Percentiles rank a stretch among this genome's conserved stretches.
These are phyloP conservation scores for Hemileccinum rubropunctum DNA, from an alignment of 768 basidiomycete species.

Conservation along the genomic window DNA sequence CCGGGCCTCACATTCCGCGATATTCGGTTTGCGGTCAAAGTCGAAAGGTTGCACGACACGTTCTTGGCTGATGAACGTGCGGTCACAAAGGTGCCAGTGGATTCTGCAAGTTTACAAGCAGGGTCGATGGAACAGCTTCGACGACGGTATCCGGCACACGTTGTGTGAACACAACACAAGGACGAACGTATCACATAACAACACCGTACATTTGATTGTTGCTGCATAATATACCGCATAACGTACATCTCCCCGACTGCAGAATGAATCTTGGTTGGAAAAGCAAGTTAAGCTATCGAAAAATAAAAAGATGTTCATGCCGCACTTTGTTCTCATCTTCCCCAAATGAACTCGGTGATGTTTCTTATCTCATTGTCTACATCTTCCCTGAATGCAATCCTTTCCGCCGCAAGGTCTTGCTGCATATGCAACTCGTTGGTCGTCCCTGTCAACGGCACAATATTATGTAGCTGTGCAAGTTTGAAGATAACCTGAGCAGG, in stretches of 20 bases:
- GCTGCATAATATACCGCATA: constrained; percentile 3
- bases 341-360: constrained; percentile 31
- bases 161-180: not conserved
- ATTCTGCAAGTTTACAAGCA: constrained; percentile 6
- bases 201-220: not conserved
- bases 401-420: constrained; percentile 53
- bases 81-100: constrained; percentile 19
- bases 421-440: constrained; percentile 64
- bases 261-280: not conserved
- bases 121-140: constrained; percentile 27
- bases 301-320: not conserved
- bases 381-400: constrained; percentile 33
- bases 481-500: constrained; percentile 67
- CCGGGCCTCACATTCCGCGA: constrained; percentile 52
- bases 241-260: constrained; percentile 2
- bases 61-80: constrained; percentile 25
- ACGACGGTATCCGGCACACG: constrained; percentile 16
- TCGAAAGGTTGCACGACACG: constrained; percentile 35
- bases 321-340: constrained; percentile 9
- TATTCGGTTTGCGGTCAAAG: constrained; percentile 43
- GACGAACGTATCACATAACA: no score
- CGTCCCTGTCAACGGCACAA: constrained; percentile 77
- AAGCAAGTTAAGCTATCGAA: not conserved
- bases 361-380: constrained; percentile 24
- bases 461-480: constrained; percentile 61